These are phyloP conservation scores for Gleditsia sinensis DNA, from an alignment of 306 rosid species.

Conservation along the genomic window DNA sequence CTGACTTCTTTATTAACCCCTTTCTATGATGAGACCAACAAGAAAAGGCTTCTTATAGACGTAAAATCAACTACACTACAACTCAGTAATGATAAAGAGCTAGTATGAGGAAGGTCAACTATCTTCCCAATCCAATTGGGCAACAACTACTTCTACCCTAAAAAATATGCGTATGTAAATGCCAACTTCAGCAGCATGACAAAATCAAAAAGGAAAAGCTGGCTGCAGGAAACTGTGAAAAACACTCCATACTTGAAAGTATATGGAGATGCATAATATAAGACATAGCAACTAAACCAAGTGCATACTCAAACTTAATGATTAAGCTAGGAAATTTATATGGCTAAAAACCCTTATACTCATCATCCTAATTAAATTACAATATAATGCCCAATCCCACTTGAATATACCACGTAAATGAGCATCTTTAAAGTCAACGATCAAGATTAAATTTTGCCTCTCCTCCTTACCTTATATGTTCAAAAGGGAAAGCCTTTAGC, in stretches of 20 bases:
- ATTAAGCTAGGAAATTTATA: too few species aligned
- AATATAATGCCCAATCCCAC: neutral
- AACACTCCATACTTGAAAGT: neutral
- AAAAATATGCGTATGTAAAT: neutral
- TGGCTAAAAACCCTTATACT: too few species aligned
- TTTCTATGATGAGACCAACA: too few species aligned
- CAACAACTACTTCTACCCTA: neutral
- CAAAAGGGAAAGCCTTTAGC: constrained; percentile 22
- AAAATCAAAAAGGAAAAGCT: neutral
- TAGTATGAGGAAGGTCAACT: neutral
- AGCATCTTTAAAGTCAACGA: neutral
- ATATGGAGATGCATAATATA: neutral
- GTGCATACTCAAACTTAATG: too few species aligned
- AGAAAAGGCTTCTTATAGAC: neutral
- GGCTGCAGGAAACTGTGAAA: neutral
- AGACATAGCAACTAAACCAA: too few species aligned
- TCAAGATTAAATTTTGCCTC: constrained; percentile 31
- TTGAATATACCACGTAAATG: neutral
- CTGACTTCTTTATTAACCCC: neutral
- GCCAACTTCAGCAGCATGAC: neutral
- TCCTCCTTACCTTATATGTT: constrained; percentile 66
- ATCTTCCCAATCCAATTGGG: neutral
- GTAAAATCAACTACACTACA: neutral
- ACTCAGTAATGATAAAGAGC: neutral
- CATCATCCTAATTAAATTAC: too few species aligned